Conservation (phyloP, 164 flowering plant genomes). For the Malania oleifera region DNA sequence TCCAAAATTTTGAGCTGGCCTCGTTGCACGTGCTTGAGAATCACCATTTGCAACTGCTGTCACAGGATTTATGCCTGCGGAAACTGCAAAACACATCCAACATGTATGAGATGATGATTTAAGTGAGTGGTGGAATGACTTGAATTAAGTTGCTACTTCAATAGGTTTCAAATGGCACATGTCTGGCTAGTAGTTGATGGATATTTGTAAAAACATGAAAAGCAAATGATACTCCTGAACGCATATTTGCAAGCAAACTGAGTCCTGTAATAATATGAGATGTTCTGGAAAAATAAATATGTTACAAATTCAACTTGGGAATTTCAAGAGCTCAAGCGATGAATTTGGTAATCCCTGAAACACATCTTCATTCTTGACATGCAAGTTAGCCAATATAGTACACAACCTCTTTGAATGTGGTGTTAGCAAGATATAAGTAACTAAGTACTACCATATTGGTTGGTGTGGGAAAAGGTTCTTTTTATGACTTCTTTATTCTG, state of each 20-base stretch:
- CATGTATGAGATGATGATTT: too few relatives aligned
- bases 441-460: too few relatives aligned
- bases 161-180: background rate
- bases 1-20: slow-evolving; percentile 38
- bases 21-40: slow-evolving; percentile 8
- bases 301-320: background rate
- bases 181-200: background rate
- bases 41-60: background rate
- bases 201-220: too few relatives aligned
- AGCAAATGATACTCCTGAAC: too few relatives aligned
- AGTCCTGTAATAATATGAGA: background rate
- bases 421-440: background rate
- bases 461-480: too few relatives aligned
- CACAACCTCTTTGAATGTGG: too few relatives aligned
- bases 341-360: background rate
- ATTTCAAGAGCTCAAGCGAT: background rate
- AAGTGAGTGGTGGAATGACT: background rate
- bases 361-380: too few relatives aligned
- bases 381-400: too few relatives aligned
- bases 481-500: too few relatives aligned
- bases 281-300: too few relatives aligned
- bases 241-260: background rate
- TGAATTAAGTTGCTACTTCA: too few relatives aligned
- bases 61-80: slow-evolving; percentile 11
- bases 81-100: slow-evolving; percentile 8